A percentile compares a stretch with the other conserved stretches of the same genome.
phyloP scores from a whole-genome alignment of 1,284 basidiomycete genomes.

The Trametes sp. region DNA sequence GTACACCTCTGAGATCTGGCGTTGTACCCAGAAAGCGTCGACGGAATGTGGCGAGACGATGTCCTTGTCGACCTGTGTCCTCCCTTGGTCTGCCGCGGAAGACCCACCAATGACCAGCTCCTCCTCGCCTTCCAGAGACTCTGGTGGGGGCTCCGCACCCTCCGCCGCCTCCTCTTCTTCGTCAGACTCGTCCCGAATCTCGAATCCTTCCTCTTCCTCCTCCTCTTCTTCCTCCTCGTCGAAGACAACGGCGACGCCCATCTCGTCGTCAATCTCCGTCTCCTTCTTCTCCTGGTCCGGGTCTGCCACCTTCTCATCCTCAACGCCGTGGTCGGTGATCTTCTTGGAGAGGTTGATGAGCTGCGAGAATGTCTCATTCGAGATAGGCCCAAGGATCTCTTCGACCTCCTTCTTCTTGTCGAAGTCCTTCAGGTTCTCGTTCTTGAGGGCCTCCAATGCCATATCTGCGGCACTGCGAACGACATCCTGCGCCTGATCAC shows the following conservation, averaged over 20 bases:
- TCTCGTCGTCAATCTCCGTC: conserved; percentile 90
- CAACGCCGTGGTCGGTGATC: conserved; percentile 94
- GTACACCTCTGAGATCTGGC: conserved; percentile 90
- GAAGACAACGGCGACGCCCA: conserved; percentile 95
- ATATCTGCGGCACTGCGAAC: conserved; percentile 94
- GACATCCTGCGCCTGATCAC: conserved; percentile 96
- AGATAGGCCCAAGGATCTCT: conserved; percentile 75
- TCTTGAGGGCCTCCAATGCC: conserved; percentile 91
- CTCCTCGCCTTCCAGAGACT: conserved; percentile 59
- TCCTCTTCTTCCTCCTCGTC: conserved; percentile 95
- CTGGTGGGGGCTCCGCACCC: conserved; percentile 51
- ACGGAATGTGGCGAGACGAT: conserved; percentile 90
- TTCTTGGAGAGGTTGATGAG: conserved; percentile 92
- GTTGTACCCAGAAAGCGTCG: conserved; percentile 99
- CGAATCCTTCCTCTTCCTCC: conserved; percentile 87
- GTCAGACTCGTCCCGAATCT: conserved; percentile 81
- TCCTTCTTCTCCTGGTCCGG: conserved; percentile 82
- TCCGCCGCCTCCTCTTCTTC: conserved; percentile 76
- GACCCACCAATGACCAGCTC: conserved; percentile 79
- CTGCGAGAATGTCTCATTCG: conserved; percentile 85
- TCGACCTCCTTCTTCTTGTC: conserved; percentile 98
- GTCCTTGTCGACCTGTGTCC: conserved; percentile 74
- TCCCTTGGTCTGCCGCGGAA: conserved; percentile 51
- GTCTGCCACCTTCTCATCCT: conserved; percentile 80
- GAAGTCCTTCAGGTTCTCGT: conserved; percentile 92